phyloP scores from a whole-genome alignment of 2,329 filamentous ascomycete species.

The Simplicillium sp. region DNA sequence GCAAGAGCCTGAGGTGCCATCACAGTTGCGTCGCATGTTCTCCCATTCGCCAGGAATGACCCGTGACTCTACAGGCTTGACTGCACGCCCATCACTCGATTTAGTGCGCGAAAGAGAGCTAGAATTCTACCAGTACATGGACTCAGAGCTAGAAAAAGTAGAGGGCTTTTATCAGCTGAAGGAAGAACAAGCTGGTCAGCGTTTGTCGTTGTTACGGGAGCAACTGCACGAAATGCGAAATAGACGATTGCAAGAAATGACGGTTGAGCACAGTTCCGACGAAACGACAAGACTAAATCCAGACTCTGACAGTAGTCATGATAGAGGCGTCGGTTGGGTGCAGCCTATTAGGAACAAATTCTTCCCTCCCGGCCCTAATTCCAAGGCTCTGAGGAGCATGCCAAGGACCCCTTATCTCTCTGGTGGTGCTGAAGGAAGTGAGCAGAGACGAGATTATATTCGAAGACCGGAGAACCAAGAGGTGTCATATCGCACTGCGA shows the following conservation, averaged over 20 bases:
- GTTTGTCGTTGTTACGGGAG: conserved; percentile 61
- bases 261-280: conserved; percentile 25
- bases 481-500: conserved; percentile 79
- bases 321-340: conserved; percentile 30
- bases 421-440: conserved; percentile 14
- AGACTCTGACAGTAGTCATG: conserved; percentile 12
- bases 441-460: conserved; percentile 37
- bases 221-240: conserved; percentile 93
- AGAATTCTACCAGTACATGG: conserved; percentile 84
- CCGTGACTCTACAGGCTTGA: conserved; percentile 21
- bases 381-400: conserved; percentile 48
- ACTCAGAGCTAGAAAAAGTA: conserved; percentile 80
- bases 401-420: conserved; percentile 35
- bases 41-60: conserved; percentile 17
- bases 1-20: conserved; percentile 14
- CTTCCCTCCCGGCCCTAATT: conserved; percentile 50
- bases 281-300: conserved; percentile 8
- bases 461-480: conserved; percentile 37
- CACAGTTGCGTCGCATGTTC: conserved; percentile 23
- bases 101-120: conserved; percentile 63
- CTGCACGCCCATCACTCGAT: conserved; percentile 34
- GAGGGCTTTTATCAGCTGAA: conserved; percentile 83
- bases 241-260: conserved; percentile 64
- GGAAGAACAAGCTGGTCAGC: conserved; percentile 71
- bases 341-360: conserved; percentile 44